These are phyloP conservation scores for Cryptosporidium meleagridis DNA, from an alignment of 169 alveolate species.

Conservation along the genomic window DNA sequence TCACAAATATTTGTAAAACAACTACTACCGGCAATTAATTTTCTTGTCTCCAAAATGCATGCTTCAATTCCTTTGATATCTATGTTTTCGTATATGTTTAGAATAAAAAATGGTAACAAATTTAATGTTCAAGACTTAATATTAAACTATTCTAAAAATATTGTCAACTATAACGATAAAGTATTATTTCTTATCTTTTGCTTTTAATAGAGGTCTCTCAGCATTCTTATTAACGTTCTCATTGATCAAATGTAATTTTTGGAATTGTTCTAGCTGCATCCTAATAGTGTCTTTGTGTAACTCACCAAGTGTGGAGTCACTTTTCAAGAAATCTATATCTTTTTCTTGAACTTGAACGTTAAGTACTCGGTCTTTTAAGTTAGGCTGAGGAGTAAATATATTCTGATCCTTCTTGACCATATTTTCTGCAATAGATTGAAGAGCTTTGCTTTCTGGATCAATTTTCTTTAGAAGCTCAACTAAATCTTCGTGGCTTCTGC, in stretches of 20 bases:
- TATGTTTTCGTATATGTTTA: no score
- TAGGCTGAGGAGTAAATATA: conserved; percentile 29
- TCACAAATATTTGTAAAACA: neutral
- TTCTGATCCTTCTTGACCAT: conserved; percentile 42
- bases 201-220: neutral
- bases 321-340: conserved; percentile 21
- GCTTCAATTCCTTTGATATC: neutral
- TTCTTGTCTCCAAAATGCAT: conserved; percentile 22
- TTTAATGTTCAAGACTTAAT: neutral
- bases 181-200: conserved; percentile 12
- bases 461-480: conserved; percentile 47
- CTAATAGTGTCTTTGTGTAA: conserved; percentile 66
- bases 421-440: conserved; percentile 69
- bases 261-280: conserved; percentile 73
- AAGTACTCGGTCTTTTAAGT: conserved; percentile 19
- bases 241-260: conserved; percentile 33
- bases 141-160: neutral
- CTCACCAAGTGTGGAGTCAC: conserved; percentile 39
- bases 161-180: neutral
- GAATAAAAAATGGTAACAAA: neutral
- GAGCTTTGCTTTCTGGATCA: conserved; percentile 70
- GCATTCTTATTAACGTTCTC: conserved; percentile 59
- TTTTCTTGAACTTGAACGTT: conserved; percentile 25
- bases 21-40: neutral
- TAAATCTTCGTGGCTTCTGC: conserved; percentile 62